Base-by-base conservation (phyloP, 2,329 filamentous ascomycete genomes). In the Aspergillus ochraceus region DNA sequence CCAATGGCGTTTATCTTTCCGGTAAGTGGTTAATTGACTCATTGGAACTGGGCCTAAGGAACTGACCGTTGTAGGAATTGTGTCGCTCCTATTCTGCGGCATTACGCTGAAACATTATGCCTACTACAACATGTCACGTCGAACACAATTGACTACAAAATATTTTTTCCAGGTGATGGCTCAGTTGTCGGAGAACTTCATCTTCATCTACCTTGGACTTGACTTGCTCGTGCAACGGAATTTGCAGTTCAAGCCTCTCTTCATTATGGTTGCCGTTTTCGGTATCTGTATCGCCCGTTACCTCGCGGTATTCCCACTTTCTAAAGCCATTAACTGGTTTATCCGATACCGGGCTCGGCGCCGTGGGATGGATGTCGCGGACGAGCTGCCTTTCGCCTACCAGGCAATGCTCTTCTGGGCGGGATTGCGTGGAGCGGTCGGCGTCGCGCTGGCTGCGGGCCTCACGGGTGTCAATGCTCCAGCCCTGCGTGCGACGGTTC, bases 371-470 rank as follows among this genome's bases (percentile, higher is more conserved):
- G 90, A 96, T 59, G 86, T 89, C 5, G 86, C 87, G 17, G 94
- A 98, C 65, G 95, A 98, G 75, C 80, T 99, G 39, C 95, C 95
- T 0, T 96, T 92, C 72, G 92, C 91, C 68, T 97, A 98, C 77
- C 95, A 98, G 77, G 92, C 90, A n/a, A 98, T 99, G 95, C 86
- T 99, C n/a, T 99, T 96, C 79, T 99, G 95, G 95, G 95, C 95
- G 17, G 95, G 95, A 26, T 83, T 99, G 30, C 91, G 95, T 63
- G 95, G 95, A 69, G 95, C 95, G 51, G 95, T 99, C 68, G 95
- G 95, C 59, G 95, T 99, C 39, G 95, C 95, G 1, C 83, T 99
- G 51, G 95, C 95, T 32, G 94, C 94, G 22, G 90, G 96, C 26
- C 84, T 99, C 51, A 88, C 86, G 0, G 95, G 93, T 50, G 86